Base-by-base conservation (phyloP, 1,139 yeast species). In the Dujonia santamariae region DNA sequence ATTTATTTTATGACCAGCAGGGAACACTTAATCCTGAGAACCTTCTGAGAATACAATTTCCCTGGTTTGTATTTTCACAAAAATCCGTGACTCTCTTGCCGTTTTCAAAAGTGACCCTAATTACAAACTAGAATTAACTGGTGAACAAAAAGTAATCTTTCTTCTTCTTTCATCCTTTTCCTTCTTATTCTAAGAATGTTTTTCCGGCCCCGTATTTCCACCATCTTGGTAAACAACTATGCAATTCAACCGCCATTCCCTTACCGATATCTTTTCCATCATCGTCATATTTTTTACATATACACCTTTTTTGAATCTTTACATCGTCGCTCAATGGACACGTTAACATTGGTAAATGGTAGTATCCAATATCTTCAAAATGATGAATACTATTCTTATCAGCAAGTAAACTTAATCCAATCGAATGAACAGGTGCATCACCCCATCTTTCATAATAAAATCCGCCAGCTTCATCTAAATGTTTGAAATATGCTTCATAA, bases 381-480 rank as follows among this genome's bases (percentile, higher is more conserved):
- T 88, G 95, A 50, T 85, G 90, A 34, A 92, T 73, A 48, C 82
- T 78, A 29, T 75, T 57, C 41, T 69, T 76, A 50, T 85, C 86
- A 37, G 87, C 65, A 34, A 92, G 60, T 23, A 90, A 56, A 1
- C 80, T 61, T 4, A 81, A 75, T 0, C 80, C 97, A 22, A 90
- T 73, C 0, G 96, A 72, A 56, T 92, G 97, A 4, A 92, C 95
- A 0, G 98, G 97, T 0, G 97, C 97, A 61, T 92, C 98, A 3
- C 98, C 98, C 98, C 97, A 92, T 45, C 98, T 67, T 57, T 84
- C 94, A 53, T 87, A 87, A 55, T 85, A 85, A 50, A 90, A 88
- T 0, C 96, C 97, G 2, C 95, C 96, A 1, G 79, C 59, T 31
- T 64, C 43, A 51, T 87, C 94, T 37, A 90, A 63, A 54, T 68